These are phyloP conservation scores for Tilletia indica DNA, from an alignment of 1,284 basidiomycete species.

Conservation along the genomic window DNA sequence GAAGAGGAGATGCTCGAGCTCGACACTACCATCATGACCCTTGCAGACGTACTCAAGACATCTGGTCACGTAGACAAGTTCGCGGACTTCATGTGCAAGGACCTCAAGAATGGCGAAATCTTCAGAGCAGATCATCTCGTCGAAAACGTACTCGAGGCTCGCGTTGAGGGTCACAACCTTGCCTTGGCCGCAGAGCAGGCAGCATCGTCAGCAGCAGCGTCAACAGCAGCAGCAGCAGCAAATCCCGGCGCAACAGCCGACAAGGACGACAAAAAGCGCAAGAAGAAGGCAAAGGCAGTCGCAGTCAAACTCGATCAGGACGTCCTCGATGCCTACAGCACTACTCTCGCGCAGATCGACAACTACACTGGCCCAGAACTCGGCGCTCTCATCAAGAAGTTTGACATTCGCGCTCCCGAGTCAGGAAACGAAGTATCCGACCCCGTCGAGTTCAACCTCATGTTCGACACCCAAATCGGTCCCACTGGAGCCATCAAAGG, in stretches of 20 bases:
- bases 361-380: constrained; percentile 88
- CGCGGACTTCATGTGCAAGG: constrained; percentile 99
- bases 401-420: constrained; percentile 84
- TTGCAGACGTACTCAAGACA: constrained; percentile 90
- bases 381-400: constrained; percentile 78
- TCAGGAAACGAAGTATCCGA: constrained; percentile 88
- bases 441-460: constrained; percentile 95
- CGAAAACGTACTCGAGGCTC: constrained; percentile 84
- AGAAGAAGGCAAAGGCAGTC: constrained; percentile 73
- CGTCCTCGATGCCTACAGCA: constrained; percentile 75
- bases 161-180: constrained; percentile 85
- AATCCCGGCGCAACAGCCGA: background rate
- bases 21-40: constrained; percentile 97
- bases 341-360: constrained; percentile 85
- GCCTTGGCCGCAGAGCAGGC: constrained; percentile 65
- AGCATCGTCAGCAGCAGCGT: background rate
- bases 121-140: constrained; percentile 96
- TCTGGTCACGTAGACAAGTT: constrained; percentile 98
- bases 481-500: constrained; percentile 96
- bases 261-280: constrained; percentile 64
- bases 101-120: constrained; percentile 88
- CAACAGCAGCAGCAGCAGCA: background rate
- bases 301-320: constrained; percentile 77
- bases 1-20: constrained; percentile 99
- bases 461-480: constrained; percentile 96